phyloP scores from a whole-genome alignment of 1,284 basidiomycete species.

The Amylostereum areolatum region DNA sequence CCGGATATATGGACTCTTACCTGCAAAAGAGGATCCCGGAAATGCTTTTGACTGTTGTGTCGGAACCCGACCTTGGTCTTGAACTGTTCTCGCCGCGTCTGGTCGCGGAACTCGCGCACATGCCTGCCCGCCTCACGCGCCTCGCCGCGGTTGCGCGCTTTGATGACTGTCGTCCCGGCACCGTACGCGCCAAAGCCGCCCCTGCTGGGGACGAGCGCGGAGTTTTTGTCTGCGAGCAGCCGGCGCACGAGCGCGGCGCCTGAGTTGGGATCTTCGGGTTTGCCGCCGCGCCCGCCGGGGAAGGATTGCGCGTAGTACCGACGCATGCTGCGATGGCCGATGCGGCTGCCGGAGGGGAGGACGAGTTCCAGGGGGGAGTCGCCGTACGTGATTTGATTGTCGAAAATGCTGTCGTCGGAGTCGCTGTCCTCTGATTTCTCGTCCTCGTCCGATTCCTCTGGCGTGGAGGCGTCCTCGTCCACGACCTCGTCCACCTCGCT shows the following conservation, averaged over 20 bases:
- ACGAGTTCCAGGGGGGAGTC: slow-evolving; percentile 87
- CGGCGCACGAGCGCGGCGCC: slow-evolving; percentile 70
- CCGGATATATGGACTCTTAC: slow-evolving; percentile 11
- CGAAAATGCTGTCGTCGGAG: slow-evolving; percentile 40
- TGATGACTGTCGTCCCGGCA: slow-evolving; percentile 73
- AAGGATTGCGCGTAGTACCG: slow-evolving; percentile 88
- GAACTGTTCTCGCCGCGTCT: slow-evolving; percentile 74
- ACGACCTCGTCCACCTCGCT: slow-evolving; percentile 50
- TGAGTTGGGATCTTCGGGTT: slow-evolving; percentile 58
- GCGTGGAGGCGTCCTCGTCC: slow-evolving; percentile 33
- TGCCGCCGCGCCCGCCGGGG: slow-evolving; percentile 29
- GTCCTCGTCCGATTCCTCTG: slow-evolving; percentile 30
- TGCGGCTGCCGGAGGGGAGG: slow-evolving; percentile 86
- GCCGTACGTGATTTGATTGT: slow-evolving; percentile 60
- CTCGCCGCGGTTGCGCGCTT: slow-evolving; percentile 92
- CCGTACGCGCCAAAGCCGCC: slow-evolving; percentile 87
- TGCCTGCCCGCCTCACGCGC: slow-evolving; percentile 90
- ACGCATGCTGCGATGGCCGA: slow-evolving; percentile 87
- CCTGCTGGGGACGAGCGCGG: slow-evolving; percentile 75
- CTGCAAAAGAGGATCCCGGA: slow-evolving; percentile 43
- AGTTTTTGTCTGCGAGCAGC: slow-evolving; percentile 75
- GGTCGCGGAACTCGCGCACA: slow-evolving; percentile 81
- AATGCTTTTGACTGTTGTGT: slow-evolving; percentile 90
- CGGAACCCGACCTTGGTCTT: slow-evolving; percentile 76
- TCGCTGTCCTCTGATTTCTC: slow-evolving; percentile 23